Percentiles rank a stretch among this genome's conserved stretches.
Evolutionary conservation across 805 yeast genomes (phyloP).

Genomic region (Hanseniaspora opuntiae): DNA sequence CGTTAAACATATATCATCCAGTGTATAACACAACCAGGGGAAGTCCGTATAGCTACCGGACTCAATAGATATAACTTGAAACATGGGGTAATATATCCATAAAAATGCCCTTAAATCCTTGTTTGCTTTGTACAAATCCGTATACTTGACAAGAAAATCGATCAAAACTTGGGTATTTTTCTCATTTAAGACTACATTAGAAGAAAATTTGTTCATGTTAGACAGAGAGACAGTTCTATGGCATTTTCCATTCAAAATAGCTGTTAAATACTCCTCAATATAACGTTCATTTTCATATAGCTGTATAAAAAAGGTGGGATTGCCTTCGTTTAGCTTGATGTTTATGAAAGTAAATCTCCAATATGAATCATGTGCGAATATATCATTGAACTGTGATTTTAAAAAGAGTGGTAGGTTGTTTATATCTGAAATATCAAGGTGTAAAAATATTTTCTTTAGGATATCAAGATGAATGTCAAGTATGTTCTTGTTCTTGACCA

Average conservation of each 20-base stretch:
- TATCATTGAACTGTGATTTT: not conserved
- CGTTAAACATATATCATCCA: too few relatives aligned
- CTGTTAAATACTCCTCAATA: not conserved
- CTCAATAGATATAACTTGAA: too few relatives aligned
- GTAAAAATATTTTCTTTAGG: not conserved
- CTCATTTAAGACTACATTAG: too few relatives aligned
- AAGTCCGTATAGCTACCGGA: too few relatives aligned
- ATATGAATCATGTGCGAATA: not conserved
- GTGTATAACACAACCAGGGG: too few relatives aligned
- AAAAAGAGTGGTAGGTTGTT: not conserved
- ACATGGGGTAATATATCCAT: too few relatives aligned
- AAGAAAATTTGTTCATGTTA: too few relatives aligned
- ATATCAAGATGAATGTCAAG: not conserved
- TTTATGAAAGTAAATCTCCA: not conserved
- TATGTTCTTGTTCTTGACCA: not conserved
- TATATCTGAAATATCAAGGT: not conserved
- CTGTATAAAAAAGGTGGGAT: not conserved
- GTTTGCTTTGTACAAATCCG: too few relatives aligned
- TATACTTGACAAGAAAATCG: too few relatives aligned
- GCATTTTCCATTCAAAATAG: not conserved
- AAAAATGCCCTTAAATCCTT: too few relatives aligned
- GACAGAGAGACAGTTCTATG: too few relatives aligned
- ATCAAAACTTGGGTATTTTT: too few relatives aligned
- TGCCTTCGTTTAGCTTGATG: not conserved
- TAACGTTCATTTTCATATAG: not conserved